These are phyloP conservation scores for Penicillium canariense DNA, from an alignment of 495 filamentous ascomycete species.

Conservation along the genomic window DNA sequence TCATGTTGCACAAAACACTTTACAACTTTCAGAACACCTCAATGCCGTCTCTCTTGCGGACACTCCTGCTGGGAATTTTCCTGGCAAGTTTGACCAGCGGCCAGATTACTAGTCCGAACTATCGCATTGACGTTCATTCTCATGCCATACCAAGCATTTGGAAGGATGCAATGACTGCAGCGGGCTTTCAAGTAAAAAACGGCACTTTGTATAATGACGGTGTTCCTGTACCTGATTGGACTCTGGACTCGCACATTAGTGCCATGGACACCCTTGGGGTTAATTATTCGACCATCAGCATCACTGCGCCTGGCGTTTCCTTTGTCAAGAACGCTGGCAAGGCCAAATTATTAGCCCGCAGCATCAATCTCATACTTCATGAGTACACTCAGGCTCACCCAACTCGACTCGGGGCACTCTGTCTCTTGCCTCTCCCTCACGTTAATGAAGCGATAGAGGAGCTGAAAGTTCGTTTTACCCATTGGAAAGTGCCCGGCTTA, in stretches of 20 bases:
- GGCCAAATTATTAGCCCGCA: slow-evolving; percentile 12
- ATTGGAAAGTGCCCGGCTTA: no score
- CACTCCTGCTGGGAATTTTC: not conserved
- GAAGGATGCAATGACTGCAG: slow-evolving; percentile 22
- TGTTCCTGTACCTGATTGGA: slow-evolving; percentile 36
- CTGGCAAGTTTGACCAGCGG: not conserved
- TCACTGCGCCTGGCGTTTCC: slow-evolving; percentile 45
- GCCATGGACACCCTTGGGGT: slow-evolving; percentile 44
- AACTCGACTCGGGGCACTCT: slow-evolving; percentile 45
- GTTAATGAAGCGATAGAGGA: slow-evolving; percentile 38
- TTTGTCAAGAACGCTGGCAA: slow-evolving; percentile 32
- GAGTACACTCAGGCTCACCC: slow-evolving; percentile 35
- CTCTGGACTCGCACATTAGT: slow-evolving; percentile 37
- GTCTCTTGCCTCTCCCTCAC: slow-evolving; percentile 49
- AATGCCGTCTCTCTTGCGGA: slow-evolving; percentile 1
- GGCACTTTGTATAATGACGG: slow-evolving; percentile 26
- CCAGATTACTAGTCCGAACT: not conserved
- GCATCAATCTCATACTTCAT: slow-evolving; percentile 33
- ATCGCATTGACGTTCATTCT: slow-evolving; percentile 36
- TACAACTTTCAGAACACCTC: no score
- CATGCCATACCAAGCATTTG: slow-evolving; percentile 35
- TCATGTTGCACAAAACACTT: no score
- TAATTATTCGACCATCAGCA: slow-evolving; percentile 46
- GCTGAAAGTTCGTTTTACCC: slow-evolving; percentile 35
- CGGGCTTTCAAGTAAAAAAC: slow-evolving; percentile 33